phyloP scores from a whole-genome alignment of 371 early-diverging fungal genomes.

The Saksenaea vasiformis region DNA sequence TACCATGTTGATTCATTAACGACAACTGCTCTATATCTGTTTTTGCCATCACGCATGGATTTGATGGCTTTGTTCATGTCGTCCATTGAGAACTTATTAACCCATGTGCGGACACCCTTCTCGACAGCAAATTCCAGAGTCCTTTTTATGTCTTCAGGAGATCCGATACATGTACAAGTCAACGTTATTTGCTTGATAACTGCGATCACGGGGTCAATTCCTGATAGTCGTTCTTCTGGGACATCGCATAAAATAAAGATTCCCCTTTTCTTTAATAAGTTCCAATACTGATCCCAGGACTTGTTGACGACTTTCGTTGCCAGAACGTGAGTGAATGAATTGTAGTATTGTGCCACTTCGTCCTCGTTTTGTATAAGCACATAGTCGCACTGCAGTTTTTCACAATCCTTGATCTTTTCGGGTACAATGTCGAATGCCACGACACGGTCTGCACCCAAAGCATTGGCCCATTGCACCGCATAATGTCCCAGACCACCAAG shows the following conservation, averaged over 20 bases:
- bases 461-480: constrained; percentile 49
- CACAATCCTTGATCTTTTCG: constrained; percentile 8
- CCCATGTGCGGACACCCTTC: constrained; percentile 62
- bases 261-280: constrained; percentile 41
- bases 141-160: constrained; percentile 48
- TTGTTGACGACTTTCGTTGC: neutral
- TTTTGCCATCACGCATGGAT: constrained; percentile 30
- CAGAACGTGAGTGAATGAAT: constrained; percentile 25
- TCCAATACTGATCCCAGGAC: constrained; percentile 35
- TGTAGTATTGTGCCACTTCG: constrained; percentile 14
- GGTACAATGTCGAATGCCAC: constrained; percentile 9
- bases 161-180: constrained; percentile 71
- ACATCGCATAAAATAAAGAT: constrained; percentile 44
- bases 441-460: constrained; percentile 56
- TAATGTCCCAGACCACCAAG: constrained; percentile 75
- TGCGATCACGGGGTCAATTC: neutral
- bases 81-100: constrained; percentile 63
- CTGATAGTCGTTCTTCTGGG: constrained; percentile 49
- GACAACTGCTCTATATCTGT: constrained; percentile 35
- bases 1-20: constrained; percentile 14
- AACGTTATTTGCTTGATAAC: constrained; percentile 43
- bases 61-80: constrained; percentile 35
- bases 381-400: constrained; percentile 7
- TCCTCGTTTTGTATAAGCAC: constrained; percentile 7
- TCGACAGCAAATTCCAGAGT: constrained; percentile 70